Base-by-base conservation (phyloP, 805 yeast genomes). In the Suhomyces prunicola region DNA sequence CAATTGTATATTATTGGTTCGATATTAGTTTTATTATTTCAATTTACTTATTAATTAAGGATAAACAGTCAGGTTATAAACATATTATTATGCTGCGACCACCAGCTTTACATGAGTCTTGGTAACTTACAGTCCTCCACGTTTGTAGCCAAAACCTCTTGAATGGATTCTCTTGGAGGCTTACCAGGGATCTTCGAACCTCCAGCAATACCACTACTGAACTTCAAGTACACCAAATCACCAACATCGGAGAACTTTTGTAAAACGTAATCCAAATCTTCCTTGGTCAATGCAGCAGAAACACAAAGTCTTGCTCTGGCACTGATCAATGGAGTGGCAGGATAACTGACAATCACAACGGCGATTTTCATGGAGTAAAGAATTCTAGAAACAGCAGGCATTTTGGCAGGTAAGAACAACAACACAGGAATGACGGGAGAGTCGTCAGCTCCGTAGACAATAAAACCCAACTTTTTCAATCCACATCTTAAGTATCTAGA, bases 291-390 rank as follows among this genome's bases (percentile, higher is more conserved):
- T 1, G 98, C 88, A 0, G 97, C 77, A 51, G 96, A 87, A 61
- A 94, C 86, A 78, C 99, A 94, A 63, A 94, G 83, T 70, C 99
- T 84, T 26, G 90, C 91, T 73, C 99, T 84, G 5, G 96, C 88
- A 36, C 91, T 83, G 44, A 90, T 85, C 59, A 94, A 79, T 35
- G 97, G 97, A 0, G 98, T 93, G 0, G 99, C 99, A 9, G 99
- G 99, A 68, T 94, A 94, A 36, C 98, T 97, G 44, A 93, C 98
- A 57, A 93, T 86, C 35, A 94, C 99, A 47, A 93, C 92, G 3
- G 99, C 99, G 55, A 94, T 86, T 50, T 88, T 88, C 70, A 83
- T 77, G 58, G 81, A 83, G 61, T 87, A 81, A 79, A 93, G 81
- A 80, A 84, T 82, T 68, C 97, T 82, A 46, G 97, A 87, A 57